phyloP scores from a whole-genome alignment of 2,329 filamentous ascomycete species.

The Arthrobotrys megalospora region DNA sequence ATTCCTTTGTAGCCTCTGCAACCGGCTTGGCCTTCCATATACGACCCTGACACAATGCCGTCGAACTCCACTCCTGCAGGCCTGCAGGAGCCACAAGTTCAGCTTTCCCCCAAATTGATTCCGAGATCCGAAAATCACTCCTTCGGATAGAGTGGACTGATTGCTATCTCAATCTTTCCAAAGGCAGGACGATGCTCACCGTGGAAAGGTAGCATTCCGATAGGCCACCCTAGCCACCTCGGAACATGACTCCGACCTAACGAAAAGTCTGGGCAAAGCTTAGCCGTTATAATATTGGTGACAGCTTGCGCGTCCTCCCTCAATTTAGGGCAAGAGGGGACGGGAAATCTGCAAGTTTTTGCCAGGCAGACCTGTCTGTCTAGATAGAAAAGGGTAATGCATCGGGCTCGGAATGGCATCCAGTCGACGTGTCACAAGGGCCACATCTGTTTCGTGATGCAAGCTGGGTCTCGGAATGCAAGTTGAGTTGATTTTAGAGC shows the following conservation, averaged over 20 bases:
- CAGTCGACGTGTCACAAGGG: constrained; percentile 16
- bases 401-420: background rate
- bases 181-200: background rate
- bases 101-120: constrained; percentile 2
- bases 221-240: constrained; percentile 34
- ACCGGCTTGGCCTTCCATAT: constrained; percentile 41
- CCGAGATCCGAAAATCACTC: constrained; percentile 40
- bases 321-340: background rate
- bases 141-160: constrained; percentile 11
- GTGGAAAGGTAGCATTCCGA: constrained; percentile 55
- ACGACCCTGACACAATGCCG: background rate
- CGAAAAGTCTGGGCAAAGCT: constrained; percentile 57
- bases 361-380: background rate
- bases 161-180: background rate
- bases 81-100: constrained; percentile 7
- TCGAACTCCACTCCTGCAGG: constrained; percentile 25
- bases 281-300: constrained; percentile 39
- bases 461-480: background rate
- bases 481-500: background rate
- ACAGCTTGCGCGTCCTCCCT: constrained; percentile 34
- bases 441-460: constrained; percentile 2
- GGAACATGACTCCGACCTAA: constrained; percentile 13
- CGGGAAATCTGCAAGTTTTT: constrained; percentile 4
- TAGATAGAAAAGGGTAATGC: background rate
- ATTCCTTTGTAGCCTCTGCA: constrained; percentile 5